These are phyloP conservation scores for Zygosaccharomyces pseudobailii DNA, from an alignment of 1,139 yeast species.

Conservation along the genomic window DNA sequence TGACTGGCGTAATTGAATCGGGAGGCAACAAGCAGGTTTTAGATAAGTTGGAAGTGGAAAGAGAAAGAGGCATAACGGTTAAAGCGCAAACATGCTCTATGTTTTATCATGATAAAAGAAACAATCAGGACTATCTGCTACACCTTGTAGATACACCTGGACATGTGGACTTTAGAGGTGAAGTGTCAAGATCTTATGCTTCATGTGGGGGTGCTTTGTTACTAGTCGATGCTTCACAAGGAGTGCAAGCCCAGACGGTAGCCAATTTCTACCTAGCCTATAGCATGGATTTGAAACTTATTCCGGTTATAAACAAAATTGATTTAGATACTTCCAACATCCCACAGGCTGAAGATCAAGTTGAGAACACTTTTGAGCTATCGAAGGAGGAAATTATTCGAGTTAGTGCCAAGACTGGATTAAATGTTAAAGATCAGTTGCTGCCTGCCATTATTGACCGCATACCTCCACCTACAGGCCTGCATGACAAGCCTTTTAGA, in stretches of 20 bases:
- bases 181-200: constrained; percentile 89
- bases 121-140: constrained; percentile 64
- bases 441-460: constrained; percentile 75
- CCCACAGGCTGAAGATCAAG: constrained; percentile 73
- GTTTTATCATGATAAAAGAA: constrained; percentile 63
- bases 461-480: constrained; percentile 71
- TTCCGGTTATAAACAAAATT: constrained; percentile 89
- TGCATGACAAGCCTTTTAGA: constrained; percentile 52
- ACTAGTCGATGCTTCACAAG: constrained; percentile 91
- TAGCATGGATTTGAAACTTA: constrained; percentile 71
- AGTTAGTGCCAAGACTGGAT: constrained; percentile 90
- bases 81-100: constrained; percentile 96
- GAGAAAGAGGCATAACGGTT: constrained; percentile 94
- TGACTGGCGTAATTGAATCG: constrained; percentile 82
- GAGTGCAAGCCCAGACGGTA: constrained; percentile 96
- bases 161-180: constrained; percentile 93
- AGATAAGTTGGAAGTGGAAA: constrained; percentile 89
- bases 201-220: constrained; percentile 93
- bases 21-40: constrained; percentile 73
- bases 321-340: constrained; percentile 83
- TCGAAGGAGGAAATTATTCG: constrained; percentile 70
- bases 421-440: constrained; percentile 60
- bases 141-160: constrained; percentile 98
- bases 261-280: constrained; percentile 91
- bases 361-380: constrained; percentile 77